Conservation (phyloP, 2,329 filamentous ascomycete genomes). For the Xylaria digitata region DNA sequence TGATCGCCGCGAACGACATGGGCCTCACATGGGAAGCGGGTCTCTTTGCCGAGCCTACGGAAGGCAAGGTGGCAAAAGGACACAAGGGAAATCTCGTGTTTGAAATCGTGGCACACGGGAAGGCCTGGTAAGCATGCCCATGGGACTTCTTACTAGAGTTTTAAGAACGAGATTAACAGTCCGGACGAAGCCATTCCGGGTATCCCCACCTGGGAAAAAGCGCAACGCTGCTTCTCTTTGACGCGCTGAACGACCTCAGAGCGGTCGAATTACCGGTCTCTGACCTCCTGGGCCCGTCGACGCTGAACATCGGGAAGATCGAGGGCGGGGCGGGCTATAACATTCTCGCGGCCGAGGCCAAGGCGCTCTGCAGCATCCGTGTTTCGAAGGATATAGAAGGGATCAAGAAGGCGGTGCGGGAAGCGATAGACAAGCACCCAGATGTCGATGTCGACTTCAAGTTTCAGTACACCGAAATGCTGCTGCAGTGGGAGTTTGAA, state of each 20-base stretch:
- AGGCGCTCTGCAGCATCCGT: conserved; percentile 55
- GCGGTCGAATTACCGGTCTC: conserved; percentile 50
- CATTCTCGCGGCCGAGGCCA: conserved; percentile 53
- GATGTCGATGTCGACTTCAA: conserved; percentile 51
- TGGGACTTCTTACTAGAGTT: not conserved
- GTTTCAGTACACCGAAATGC: conserved; percentile 53
- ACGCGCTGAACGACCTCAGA: conserved; percentile 50
- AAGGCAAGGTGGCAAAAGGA: conserved; percentile 63
- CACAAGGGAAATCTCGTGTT: conserved; percentile 61
- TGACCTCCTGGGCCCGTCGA: conserved; percentile 54
- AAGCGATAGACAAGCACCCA: conserved; percentile 49
- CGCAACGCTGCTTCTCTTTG: conserved; percentile 50
- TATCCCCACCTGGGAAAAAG: conserved; percentile 52
- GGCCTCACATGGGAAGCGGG: conserved; percentile 58
- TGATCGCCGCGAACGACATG: conserved; percentile 61
- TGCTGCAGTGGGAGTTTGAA: conserved; percentile 54
- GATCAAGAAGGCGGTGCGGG: conserved; percentile 50
- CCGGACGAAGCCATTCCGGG: conserved; percentile 49
- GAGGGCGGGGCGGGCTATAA: conserved; percentile 55
- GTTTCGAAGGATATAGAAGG: conserved; percentile 52
- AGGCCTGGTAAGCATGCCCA: conserved; percentile 41
- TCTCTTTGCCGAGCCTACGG: conserved; percentile 66
- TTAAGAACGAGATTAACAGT: not conserved
- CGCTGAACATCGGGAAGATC: conserved; percentile 55
- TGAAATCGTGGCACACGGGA: conserved; percentile 48